Evolutionary conservation across 768 basidiomycete genomes (phyloP).

Genomic region (Naganishia antarctica): DNA sequence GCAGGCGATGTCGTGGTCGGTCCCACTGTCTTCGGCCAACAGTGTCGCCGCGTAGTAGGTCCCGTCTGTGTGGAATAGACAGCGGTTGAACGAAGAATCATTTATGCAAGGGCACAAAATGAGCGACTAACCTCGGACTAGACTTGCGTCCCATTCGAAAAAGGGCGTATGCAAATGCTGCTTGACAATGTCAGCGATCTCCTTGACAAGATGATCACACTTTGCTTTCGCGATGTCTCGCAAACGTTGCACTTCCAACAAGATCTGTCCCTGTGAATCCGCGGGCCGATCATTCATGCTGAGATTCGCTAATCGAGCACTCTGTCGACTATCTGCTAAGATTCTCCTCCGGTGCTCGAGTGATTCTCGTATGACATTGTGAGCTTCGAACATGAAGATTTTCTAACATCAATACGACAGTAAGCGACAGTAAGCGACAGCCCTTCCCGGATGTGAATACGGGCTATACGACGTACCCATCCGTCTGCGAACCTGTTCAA

Average conservation of each 20-base stretch:
- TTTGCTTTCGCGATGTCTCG: slow-evolving; percentile 53
- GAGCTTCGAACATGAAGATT: slow-evolving; percentile 84
- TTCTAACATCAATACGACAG: too few relatives aligned
- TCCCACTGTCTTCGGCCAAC: slow-evolving; percentile 58
- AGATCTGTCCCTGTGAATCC: slow-evolving; percentile 31
- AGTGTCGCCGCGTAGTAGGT: slow-evolving; percentile 81
- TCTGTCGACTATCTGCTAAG: slow-evolving; percentile 24
- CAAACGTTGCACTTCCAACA: slow-evolving; percentile 48
- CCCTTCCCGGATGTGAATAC: not conserved
- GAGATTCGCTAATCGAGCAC: slow-evolving; percentile 34
- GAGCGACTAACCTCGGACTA: slow-evolving; percentile 51
- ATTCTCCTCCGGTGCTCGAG: slow-evolving; percentile 60
- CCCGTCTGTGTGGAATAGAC: slow-evolving; percentile 56
- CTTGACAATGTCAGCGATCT: slow-evolving; percentile 55
- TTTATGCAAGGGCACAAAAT: not conserved
- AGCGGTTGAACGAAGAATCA: not conserved
- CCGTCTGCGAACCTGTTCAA: slow-evolving; percentile 68
- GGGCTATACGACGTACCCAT: slow-evolving; percentile 60
- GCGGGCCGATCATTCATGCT: slow-evolving; percentile 28
- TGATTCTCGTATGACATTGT: slow-evolving; percentile 80
- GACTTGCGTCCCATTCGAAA: slow-evolving; percentile 77
- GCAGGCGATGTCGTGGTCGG: slow-evolving; percentile 55
- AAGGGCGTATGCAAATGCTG: slow-evolving; percentile 52
- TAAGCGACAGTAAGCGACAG: not conserved
- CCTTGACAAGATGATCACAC: slow-evolving; percentile 53